Conservation (phyloP, 2,329 filamentous ascomycete genomes). For the Penicillium sumatraense region DNA sequence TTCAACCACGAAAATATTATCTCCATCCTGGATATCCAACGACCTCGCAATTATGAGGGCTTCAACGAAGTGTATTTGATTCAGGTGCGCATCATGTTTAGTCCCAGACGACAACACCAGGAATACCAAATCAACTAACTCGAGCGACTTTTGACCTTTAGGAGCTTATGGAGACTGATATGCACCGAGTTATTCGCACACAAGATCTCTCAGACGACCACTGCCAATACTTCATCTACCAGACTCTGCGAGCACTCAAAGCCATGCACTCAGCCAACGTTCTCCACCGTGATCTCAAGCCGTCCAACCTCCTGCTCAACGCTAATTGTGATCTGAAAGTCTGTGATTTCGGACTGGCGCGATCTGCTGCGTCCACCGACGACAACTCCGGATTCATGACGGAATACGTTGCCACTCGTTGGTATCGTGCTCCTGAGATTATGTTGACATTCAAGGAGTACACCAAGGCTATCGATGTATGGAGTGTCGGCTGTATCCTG, state of each 20-base stretch:
- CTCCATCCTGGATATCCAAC: slow-evolving; percentile 98
- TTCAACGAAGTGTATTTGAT: slow-evolving; percentile 99
- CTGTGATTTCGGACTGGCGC: slow-evolving; percentile 95
- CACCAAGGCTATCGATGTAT: slow-evolving; percentile 98
- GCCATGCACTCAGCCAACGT: slow-evolving; percentile 99
- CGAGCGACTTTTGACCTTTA: no score
- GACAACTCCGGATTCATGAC: slow-evolving; percentile 99
- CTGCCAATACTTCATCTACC: slow-evolving; percentile 99
- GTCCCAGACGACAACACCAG: no score
- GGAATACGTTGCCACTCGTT: slow-evolving; percentile 98
- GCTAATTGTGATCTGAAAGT: slow-evolving; percentile 99
- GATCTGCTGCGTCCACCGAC: slow-evolving; percentile 94
- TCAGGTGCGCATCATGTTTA: slow-evolving; percentile 65
- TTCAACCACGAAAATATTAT: slow-evolving; percentile 99
- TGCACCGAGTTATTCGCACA: slow-evolving; percentile 98
- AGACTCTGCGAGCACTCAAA: slow-evolving; percentile 95
- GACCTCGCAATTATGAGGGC: slow-evolving; percentile 91
- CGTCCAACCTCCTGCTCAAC: slow-evolving; percentile 94
- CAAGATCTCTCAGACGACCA: slow-evolving; percentile 98
- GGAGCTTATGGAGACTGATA: slow-evolving; percentile 99
- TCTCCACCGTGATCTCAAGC: slow-evolving; percentile 94
- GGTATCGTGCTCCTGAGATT: slow-evolving; percentile 98
- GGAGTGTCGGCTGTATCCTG: slow-evolving; percentile 97
- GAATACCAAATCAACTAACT: no score
- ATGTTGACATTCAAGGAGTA: slow-evolving; percentile 99